phyloP scores from a whole-genome alignment of 441 rosid genomes.

The Bocquillonia castaneifolia region DNA sequence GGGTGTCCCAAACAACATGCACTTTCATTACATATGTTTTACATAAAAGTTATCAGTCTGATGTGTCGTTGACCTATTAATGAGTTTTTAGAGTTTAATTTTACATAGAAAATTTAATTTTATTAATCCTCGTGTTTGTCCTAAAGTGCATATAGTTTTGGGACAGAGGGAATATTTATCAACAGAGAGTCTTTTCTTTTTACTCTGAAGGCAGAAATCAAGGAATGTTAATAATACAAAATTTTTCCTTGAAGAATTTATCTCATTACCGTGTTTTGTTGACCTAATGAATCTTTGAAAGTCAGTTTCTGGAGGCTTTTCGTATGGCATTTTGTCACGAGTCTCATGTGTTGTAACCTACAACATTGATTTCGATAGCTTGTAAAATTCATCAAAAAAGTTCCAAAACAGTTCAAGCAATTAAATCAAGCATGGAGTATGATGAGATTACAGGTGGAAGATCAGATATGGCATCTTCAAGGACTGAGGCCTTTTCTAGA shows the following conservation, averaged over 20 bases:
- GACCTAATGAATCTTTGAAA: conserved; percentile 80
- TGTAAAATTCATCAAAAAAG: conserved; percentile 17
- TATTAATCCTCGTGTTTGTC: no score
- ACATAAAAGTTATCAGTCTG: no score
- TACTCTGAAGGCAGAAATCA: not conserved
- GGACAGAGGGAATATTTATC: not conserved
- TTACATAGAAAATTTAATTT: no score
- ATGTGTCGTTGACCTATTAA: no score
- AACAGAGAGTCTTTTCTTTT: not conserved
- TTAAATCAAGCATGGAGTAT: conserved; percentile 16
- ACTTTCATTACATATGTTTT: no score
- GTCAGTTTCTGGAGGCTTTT: conserved; percentile 62
- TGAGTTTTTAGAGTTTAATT: no score
- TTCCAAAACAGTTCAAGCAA: conserved; percentile 18
- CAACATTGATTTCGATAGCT: conserved; percentile 14
- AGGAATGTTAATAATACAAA: not conserved
- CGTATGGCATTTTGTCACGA: conserved; percentile 50
- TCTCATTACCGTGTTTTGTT: conserved; percentile 46
- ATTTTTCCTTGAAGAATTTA: not conserved
- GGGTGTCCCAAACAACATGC: no score
- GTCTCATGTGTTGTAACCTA: conserved; percentile 53
- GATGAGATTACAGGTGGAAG: conserved; percentile 62
- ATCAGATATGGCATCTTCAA: conserved; percentile 84
- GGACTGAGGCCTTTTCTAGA: conserved; percentile 65
- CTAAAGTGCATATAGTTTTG: no score